These are phyloP conservation scores for Fusarium lateritium DNA, from an alignment of 2,329 filamentous ascomycete genomes.

Conservation along the genomic window DNA sequence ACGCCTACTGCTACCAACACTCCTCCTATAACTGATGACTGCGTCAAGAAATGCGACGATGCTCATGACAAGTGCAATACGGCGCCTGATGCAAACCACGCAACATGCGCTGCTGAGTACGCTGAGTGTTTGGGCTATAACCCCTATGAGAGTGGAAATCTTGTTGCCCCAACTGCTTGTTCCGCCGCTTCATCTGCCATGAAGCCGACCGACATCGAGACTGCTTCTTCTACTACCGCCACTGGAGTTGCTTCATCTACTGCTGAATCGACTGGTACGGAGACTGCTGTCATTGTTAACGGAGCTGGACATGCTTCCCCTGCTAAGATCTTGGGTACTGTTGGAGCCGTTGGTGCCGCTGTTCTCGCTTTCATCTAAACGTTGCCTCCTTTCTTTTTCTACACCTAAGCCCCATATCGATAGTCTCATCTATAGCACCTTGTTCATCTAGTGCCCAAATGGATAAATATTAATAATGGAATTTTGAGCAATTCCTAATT, in stretches of 20 bases:
- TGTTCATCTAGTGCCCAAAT: too few species aligned
- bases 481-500: too few species aligned
- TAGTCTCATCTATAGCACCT: too few species aligned
- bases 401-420: background rate
- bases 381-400: background rate
- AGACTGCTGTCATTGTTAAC: constrained; percentile 18
- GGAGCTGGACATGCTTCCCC: constrained; percentile 9
- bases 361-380: constrained; percentile 12
- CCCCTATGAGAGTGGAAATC: constrained; percentile 1
- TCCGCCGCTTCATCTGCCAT: background rate
- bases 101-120: constrained; percentile 7
- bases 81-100: constrained; percentile 12
- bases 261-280: constrained; percentile 1
- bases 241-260: background rate
- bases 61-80: constrained; percentile 5
- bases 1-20: constrained; percentile 1
- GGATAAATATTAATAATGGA: too few species aligned
- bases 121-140: constrained; percentile 16
- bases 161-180: constrained; percentile 13
- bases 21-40: background rate
- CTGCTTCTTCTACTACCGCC: too few species aligned
- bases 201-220: background rate
- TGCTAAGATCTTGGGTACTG: background rate
- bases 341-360: constrained; percentile 17
- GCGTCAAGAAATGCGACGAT: constrained; percentile 3